Evolutionary conservation across 139 green algal genomes (phyloP), one percentile per base, ranked within the genome.

Genomic region (Micractinium sp.): DNA sequence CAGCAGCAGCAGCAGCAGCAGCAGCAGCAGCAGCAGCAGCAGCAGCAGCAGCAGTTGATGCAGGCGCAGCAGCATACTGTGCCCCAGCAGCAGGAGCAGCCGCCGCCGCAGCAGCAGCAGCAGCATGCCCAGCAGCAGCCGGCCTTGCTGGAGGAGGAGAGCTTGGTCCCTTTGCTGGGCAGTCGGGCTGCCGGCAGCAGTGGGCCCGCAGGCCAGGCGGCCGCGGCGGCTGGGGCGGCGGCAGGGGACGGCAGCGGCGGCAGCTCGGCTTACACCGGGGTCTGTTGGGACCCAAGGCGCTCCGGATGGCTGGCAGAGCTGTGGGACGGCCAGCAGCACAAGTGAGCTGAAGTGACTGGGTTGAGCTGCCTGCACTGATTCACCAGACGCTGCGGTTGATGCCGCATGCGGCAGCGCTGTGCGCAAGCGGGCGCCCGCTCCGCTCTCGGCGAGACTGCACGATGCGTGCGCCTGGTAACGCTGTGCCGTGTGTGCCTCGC

Each of bases 281-380:
- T 92, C 33, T 81, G 53, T 81, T 90, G 89, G 84, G 38, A 35
- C n/a, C 16, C 35, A 1, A 35, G 14, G 7, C 36, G n/a, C 7
- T 19, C 13, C 31, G 60, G n/a, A 20, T 92, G 89, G 89, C 22
- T 87, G 53, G 81, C 89, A 0, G 77, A 92, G 77, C 29, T 92
- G 0, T 90, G 85, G 85, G 61, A 89, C 27, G 89, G 89, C 14
- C 36, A 31, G 76, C 60, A 47, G 60, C 15, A 38, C 71, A 77
- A 33, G 71, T 77, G 23, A 33, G 25, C 66, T 73, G 66, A 29
- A 5, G 66, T 20, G 9, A 25, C 66, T 25, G 27, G 66, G 3
- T 73, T n/a, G n/a, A n/a, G n/a, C n/a, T n/a, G n/a, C n/a, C n/a
- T n/a, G n/a, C n/a, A n/a, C n/a, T n/a, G n/a, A n/a, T n/a, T n/a